A percentile compares a stretch with the other conserved stretches of the same genome.
phyloP scores from a whole-genome alignment of 164 flowering plant species.

The Dillenia turbinata region DNA sequence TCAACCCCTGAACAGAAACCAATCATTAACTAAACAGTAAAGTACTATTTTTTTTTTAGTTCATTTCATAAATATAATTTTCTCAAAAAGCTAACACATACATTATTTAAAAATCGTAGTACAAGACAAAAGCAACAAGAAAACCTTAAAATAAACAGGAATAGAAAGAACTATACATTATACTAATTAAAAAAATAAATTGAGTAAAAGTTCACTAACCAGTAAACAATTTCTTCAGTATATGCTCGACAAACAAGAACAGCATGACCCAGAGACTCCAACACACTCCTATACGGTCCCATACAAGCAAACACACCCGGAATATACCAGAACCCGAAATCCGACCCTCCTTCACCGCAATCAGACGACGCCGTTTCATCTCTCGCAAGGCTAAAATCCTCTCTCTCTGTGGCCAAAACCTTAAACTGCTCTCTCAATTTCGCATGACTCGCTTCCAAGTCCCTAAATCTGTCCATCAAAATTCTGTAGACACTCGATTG shows the following conservation, averaged over 20 bases:
- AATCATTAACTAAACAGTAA: no score
- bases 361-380: conserved; percentile 12
- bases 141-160: background rate
- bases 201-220: conserved; percentile 27
- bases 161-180: background rate
- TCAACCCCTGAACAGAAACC: no score
- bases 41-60: no score
- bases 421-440: conserved; percentile 40
- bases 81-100: no score
- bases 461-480: conserved; percentile 37
- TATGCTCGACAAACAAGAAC: conserved; percentile 44
- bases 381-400: conserved; percentile 3
- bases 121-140: background rate
- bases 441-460: conserved; percentile 49
- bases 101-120: background rate
- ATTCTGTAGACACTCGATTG: conserved; percentile 13
- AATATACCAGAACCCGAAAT: conserved; percentile 8
- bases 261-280: conserved; percentile 70
- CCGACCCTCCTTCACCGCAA: conserved; percentile 10
- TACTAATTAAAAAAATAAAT: background rate
- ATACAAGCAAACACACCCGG: conserved; percentile 32
- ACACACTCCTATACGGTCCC: conserved; percentile 38
- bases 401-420: conserved; percentile 17
- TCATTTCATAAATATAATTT: no score
- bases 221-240: conserved; percentile 57